Conservation (phyloP, 805 yeast species). For the Yarrowia divulgata region DNA sequence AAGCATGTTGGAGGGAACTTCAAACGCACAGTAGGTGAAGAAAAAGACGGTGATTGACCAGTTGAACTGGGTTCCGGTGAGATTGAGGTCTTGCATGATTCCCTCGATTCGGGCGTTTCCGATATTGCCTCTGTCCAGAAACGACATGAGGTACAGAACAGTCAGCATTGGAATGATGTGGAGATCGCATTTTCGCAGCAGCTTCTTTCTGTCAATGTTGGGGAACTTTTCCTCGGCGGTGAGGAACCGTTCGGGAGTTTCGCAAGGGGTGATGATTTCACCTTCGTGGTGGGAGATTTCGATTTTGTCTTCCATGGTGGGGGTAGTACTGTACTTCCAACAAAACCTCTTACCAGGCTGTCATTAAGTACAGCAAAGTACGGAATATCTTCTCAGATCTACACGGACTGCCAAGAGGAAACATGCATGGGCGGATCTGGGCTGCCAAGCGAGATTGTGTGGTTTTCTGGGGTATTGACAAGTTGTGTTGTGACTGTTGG, state of each 20-base stretch:
- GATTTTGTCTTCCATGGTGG: neutral
- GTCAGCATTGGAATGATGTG: constrained; percentile 58
- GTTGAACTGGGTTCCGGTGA: constrained; percentile 48
- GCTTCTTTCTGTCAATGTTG: constrained; percentile 39
- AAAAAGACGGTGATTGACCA: constrained; percentile 56
- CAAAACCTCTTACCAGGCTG: no score
- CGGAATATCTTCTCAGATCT: no score
- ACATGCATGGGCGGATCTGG: constrained; percentile 3
- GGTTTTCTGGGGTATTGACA: no score
- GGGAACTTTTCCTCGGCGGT: constrained; percentile 40
- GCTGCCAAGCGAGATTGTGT: no score
- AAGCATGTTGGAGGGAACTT: constrained; percentile 45
- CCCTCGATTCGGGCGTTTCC: constrained; percentile 63
- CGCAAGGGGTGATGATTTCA: constrained; percentile 1
- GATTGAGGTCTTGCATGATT: constrained; percentile 53
- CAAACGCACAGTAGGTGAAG: constrained; percentile 45
- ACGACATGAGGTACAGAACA: constrained; percentile 57
- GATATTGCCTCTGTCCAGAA: constrained; percentile 60
- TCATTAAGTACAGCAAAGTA: no score
- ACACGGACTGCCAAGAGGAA: neutral
- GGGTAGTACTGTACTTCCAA: neutral
- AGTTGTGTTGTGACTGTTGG: no score
- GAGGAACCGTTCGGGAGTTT: neutral
- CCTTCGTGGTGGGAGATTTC: constrained; percentile 4
- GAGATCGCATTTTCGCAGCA: constrained; percentile 53